Evolutionary conservation across 2,329 filamentous ascomycete species (phyloP).

Genomic region (Aspergillus cejpii): DNA sequence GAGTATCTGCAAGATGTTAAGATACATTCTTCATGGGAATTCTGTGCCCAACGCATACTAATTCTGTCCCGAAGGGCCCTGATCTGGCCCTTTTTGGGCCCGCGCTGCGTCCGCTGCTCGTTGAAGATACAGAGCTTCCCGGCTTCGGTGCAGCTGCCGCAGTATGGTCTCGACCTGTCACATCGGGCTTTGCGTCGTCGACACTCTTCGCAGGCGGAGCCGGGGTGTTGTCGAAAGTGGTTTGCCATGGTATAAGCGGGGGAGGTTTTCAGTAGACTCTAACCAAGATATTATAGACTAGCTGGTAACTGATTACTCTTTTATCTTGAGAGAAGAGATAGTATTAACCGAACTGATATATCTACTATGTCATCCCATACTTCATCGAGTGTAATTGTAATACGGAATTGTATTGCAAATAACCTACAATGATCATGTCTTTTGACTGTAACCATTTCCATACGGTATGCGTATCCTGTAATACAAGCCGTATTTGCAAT

Average conservation of each 20-base stretch:
- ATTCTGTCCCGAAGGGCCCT: slow-evolving; percentile 25
- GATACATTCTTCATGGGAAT: neutral
- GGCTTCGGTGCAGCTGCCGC: slow-evolving; percentile 24
- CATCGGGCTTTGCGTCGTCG: slow-evolving; percentile 27
- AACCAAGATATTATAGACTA: too few species aligned
- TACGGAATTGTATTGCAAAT: too few species aligned
- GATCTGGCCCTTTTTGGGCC: slow-evolving; percentile 26
- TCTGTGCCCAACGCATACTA: slow-evolving; percentile 12
- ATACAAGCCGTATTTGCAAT: too few species aligned
- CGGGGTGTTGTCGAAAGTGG: slow-evolving; percentile 22
- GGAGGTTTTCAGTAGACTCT: neutral
- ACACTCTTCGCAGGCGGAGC: slow-evolving; percentile 28
- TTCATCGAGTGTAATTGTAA: too few species aligned
- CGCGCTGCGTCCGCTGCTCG: slow-evolving; percentile 21
- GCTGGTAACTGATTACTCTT: too few species aligned
- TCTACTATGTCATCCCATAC: too few species aligned
- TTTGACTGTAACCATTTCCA: too few species aligned
- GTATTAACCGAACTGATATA: too few species aligned
- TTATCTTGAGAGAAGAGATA: too few species aligned
- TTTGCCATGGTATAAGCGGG: neutral
- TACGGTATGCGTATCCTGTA: too few species aligned
- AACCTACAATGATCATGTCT: too few species aligned
- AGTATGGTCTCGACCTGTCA: slow-evolving; percentile 23
- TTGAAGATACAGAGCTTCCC: slow-evolving; percentile 25
- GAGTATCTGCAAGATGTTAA: slow-evolving; percentile 16